These are phyloP conservation scores for Dothistroma septosporum DNA, from an alignment of 2,329 filamentous ascomycete species.

Conservation along the genomic window DNA sequence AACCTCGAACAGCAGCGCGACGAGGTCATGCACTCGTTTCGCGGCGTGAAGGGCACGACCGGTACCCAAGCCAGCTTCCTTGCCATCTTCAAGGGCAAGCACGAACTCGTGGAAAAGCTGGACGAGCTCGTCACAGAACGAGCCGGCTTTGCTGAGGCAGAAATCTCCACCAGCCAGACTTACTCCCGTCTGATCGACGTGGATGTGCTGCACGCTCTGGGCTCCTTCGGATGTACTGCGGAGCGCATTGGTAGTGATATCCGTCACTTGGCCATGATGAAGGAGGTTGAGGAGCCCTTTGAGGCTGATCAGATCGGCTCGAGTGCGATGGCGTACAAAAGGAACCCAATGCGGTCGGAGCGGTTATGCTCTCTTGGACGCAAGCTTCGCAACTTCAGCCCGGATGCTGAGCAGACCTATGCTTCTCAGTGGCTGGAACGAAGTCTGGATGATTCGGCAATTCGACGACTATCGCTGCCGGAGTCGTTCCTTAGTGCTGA, in stretches of 20 bases:
- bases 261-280: conserved; percentile 67
- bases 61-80: conserved; percentile 76
- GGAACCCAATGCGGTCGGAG: conserved; percentile 57
- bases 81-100: conserved; percentile 61
- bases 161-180: conserved; percentile 66
- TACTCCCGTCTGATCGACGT: conserved; percentile 80
- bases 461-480: conserved; percentile 54
- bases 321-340: conserved; percentile 65
- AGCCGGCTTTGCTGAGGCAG: conserved; percentile 59
- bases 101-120: conserved; percentile 57
- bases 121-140: conserved; percentile 62
- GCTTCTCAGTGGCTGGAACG: conserved; percentile 73
- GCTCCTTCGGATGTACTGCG: conserved; percentile 72
- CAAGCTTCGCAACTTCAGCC: conserved; percentile 47
- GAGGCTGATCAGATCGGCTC: conserved; percentile 74
- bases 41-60: conserved; percentile 69
- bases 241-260: conserved; percentile 72
- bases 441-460: conserved; percentile 71
- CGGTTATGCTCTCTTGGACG: conserved; percentile 58
- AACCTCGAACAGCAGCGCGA: conserved; percentile 66
- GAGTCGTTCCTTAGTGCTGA: conserved; percentile 49
- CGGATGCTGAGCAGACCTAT: conserved; percentile 62
- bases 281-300: conserved; percentile 83
- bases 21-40: conserved; percentile 61
- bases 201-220: conserved; percentile 73